phyloP scores from a whole-genome alignment of 805 yeast species.

The Candida arabinofermentans region DNA sequence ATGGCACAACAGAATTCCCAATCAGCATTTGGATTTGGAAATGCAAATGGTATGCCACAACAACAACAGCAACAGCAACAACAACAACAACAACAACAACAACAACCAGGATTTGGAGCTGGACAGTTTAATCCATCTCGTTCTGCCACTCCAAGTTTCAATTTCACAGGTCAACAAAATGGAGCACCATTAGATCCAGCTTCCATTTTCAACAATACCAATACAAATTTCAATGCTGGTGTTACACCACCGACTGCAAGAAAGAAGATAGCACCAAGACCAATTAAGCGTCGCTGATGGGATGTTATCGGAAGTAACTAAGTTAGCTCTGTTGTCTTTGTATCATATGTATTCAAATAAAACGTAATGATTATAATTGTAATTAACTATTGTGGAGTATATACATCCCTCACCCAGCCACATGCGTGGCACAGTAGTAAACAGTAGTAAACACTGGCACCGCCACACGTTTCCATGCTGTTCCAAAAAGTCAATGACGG shows the following conservation, averaged over 20 bases:
- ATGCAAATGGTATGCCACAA: neutral
- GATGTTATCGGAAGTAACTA: neutral
- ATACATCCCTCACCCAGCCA: too few relatives aligned
- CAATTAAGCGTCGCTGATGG: slow-evolving; percentile 16
- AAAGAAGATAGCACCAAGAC: slow-evolving; percentile 18
- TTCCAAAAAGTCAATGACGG: too few relatives aligned
- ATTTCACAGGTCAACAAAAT: slow-evolving; percentile 27
- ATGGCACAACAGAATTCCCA: slow-evolving; percentile 9
- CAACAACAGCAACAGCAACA: slow-evolving; percentile 7
- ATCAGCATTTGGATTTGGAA: slow-evolving; percentile 9
- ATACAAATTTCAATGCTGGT: neutral
- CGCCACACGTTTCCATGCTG: too few relatives aligned
- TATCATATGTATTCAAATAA: too few relatives aligned
- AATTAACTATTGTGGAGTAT: too few relatives aligned
- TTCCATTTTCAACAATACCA: slow-evolving; percentile 18
- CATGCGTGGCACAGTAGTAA: too few relatives aligned
- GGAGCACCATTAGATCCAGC: slow-evolving; percentile 25
- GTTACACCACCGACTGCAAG: slow-evolving; percentile 20
- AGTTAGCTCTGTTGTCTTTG: neutral
- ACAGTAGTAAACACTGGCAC: too few relatives aligned
- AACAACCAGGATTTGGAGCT: neutral
- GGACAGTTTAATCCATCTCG: slow-evolving; percentile 20
- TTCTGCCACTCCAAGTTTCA: slow-evolving; percentile 30
- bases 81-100: slow-evolving; percentile 1
- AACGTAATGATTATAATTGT: too few relatives aligned